Evolutionary conservation across 2,329 filamentous ascomycete genomes (phyloP).

Genomic region (Corinectria fuckeliana): DNA sequence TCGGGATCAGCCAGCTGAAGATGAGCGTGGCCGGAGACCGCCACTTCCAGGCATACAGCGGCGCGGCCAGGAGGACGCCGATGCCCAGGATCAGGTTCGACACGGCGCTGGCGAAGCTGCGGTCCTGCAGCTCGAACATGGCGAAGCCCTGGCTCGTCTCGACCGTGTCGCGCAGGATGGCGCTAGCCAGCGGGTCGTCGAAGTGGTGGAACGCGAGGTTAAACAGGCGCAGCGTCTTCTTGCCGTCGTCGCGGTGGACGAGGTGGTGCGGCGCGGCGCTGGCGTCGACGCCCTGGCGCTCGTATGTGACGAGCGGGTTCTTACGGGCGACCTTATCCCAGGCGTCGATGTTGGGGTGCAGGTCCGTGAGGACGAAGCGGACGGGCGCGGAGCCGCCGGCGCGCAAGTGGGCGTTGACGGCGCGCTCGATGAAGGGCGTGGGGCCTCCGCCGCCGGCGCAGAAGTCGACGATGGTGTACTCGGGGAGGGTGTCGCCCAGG

Average conservation of each 20-base stretch:
- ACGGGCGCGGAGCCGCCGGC: constrained; percentile 43
- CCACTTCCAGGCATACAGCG: constrained; percentile 60
- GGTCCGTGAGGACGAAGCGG: constrained; percentile 69
- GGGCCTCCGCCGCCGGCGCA: constrained; percentile 78
- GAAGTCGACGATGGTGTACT: constrained; percentile 75
- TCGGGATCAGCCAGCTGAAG: constrained; percentile 70
- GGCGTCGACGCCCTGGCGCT: constrained; percentile 69
- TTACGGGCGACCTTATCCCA: constrained; percentile 62
- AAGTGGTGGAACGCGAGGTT: constrained; percentile 82
- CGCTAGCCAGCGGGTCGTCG: constrained; percentile 64
- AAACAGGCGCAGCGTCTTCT: constrained; percentile 71
- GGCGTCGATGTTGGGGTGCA: constrained; percentile 67
- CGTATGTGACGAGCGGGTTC: constrained; percentile 64
- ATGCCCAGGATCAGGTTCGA: constrained; percentile 60
- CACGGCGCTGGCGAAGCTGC: constrained; percentile 60
- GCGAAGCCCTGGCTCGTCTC: constrained; percentile 71
- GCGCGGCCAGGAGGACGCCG: constrained; percentile 58
- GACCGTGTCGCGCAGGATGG: constrained; percentile 69
- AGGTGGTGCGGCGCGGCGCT: constrained; percentile 61
- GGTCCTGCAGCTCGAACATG: constrained; percentile 78
- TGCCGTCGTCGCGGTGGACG: constrained; percentile 46
- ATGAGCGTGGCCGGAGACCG: constrained; percentile 62
- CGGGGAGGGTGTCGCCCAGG: constrained; percentile 54
- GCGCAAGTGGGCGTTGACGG: constrained; percentile 58
- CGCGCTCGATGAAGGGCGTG: constrained; percentile 67